phyloP scores from a whole-genome alignment of 129 eudicot species.

The Chrysanthemum makinoi region DNA sequence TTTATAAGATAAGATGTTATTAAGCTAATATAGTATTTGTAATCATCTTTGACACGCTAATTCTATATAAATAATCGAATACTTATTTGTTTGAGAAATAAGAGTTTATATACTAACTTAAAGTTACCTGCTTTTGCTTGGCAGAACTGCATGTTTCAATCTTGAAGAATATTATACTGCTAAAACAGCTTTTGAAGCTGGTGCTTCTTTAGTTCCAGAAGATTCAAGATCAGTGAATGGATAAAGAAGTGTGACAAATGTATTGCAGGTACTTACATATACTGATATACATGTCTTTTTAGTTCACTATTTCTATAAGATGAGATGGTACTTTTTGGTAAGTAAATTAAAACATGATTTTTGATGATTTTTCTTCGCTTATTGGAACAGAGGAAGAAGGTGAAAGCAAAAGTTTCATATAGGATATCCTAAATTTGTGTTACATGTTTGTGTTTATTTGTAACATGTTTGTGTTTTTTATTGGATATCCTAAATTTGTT shows the following conservation, averaged over 20 bases:
- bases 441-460: too few relatives aligned
- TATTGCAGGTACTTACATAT: constrained; percentile 54
- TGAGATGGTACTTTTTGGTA: neutral
- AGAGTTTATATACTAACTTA: neutral
- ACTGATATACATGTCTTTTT: neutral
- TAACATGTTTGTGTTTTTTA: too few relatives aligned
- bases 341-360: neutral
- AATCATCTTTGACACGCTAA: too few relatives aligned
- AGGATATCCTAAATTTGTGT: too few relatives aligned
- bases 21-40: too few relatives aligned
- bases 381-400: constrained; percentile 57
- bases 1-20: too few relatives aligned
- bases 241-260: constrained; percentile 70
- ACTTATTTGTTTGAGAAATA: too few relatives aligned
- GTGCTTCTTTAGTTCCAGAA: constrained; percentile 53
- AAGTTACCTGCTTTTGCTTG: neutral
- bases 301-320: neutral
- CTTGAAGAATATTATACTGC: constrained; percentile 83
- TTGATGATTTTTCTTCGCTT: constrained; percentile 2
- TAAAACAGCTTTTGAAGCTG: constrained; percentile 66
- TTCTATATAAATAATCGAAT: too few relatives aligned
- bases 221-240: constrained; percentile 65
- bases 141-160: constrained; percentile 65
- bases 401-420: constrained; percentile 7
- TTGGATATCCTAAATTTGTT: too few relatives aligned